Evolutionary conservation across 805 yeast genomes (phyloP), one percentile per base, ranked within the genome.

Genomic region (Ogataea pini): DNA sequence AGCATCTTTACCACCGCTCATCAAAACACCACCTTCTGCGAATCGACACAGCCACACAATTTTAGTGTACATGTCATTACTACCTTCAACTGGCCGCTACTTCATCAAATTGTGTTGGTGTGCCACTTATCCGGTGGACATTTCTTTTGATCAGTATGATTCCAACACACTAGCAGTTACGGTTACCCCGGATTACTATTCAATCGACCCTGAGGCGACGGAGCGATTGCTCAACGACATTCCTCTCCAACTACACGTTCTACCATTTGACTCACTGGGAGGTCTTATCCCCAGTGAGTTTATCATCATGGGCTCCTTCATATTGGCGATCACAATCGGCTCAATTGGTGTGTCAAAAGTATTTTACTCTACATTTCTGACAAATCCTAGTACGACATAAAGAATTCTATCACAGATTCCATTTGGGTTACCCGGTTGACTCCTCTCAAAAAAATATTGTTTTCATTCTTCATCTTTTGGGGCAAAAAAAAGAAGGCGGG

Each of bases 91-190:
- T 18, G 4, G 28, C 7, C 18, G 39, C 4, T 49, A 51, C 39
- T 33, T 37, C 16, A 37, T 53, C 18, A 55, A 53, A 36, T 50
- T 60, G 4, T 56, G 63, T 46, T 63, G 67, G 67, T 38, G 57
- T 28, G 65, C 68, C 2, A 52, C 61, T 3, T 51, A 58, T 33
- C 68, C 68, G 7, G 44, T 62, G 29, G 44, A 38, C 38, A 47
- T 61, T 4, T 8, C 22, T 12, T 41, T 60, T 10, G 7, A 25
- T n/a, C 38, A 27, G 16, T 12, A 16, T 3, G 22, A 14, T 31
- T 13, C 28, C 19, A 19, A 19, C 13, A 44, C 59, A 17, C 44
- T 44, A 16, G 24, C 20, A 13, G 44, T 61, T 10, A 40, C 51
- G 22, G 49, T 51, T 5, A 34, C 42, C 13, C 47, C 62, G 0